Evolutionary conservation across 495 filamentous ascomycete genomes (phyloP), one percentile per base, ranked within the genome.

Genomic region (Talaromyces nanjingensis): DNA sequence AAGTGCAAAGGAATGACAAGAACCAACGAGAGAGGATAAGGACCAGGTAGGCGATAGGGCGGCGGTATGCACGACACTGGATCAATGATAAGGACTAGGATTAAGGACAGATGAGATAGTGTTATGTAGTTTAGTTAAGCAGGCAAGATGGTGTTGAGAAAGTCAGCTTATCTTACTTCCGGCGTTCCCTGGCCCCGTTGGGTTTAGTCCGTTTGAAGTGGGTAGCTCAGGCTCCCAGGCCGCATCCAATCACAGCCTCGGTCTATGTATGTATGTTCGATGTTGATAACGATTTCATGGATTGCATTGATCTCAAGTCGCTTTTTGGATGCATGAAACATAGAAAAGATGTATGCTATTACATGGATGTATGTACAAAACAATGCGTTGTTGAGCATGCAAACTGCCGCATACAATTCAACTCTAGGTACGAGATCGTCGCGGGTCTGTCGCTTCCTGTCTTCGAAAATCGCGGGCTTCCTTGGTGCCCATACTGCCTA

Each of bases 401-500:
- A 47, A 2, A 6, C 22, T 2, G 22, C 2, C 2, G 22, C 22
- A 24, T 24, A 24, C 1, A 24, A 2, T 2, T 27, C 27, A 18
- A 47, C 12, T 47, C 42, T 47, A 84, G 66, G 67, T 82, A 75
- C 82, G 88, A 71, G 87, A 82, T 68, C 89, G 80, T 71, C 91
- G 86, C 69, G 92, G 91, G 85, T 94, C 91, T 63, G 83, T 76
- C 24, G 94, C 94, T 73, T 97, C 93, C 64, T 86, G 82, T 74
- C 84, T 85, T 73, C 91, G 85, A 83, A 88, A 93, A 68, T 93
- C 91, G 65, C 94, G 84, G 67, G 90, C 80, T 82, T 97, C 93
- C 78, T 88, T 93, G 2, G 93, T 97, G 9, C 93, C 91, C 78
- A 96, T 66, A 70, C 91, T 92, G 1, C 94, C 94, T 58, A 93